Percentiles rank a stretch among this genome's conserved stretches.
Evolutionary conservation across 2,329 filamentous ascomycete species (phyloP).

Genomic region (Myriosclerotinia scirpicola): DNA sequence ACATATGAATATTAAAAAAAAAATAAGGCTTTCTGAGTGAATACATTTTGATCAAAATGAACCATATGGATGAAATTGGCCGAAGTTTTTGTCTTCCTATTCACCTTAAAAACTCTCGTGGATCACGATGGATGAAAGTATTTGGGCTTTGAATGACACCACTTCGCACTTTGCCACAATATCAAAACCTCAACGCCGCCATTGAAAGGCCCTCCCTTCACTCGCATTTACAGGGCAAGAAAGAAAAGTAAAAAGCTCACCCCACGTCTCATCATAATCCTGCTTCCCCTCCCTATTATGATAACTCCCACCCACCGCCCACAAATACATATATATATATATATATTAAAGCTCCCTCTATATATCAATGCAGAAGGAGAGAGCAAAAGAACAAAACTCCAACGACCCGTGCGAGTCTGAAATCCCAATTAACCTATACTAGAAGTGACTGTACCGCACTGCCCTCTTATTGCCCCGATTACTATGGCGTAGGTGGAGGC

Average conservation of each 20-base stretch:
- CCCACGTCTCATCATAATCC: constrained; percentile 60
- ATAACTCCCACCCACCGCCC: constrained; percentile 59
- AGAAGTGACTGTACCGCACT: not conserved
- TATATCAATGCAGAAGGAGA: too few species aligned
- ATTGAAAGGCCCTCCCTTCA: too few species aligned
- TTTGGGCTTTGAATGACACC: not conserved
- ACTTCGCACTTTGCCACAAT: not conserved
- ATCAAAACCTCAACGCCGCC: not conserved
- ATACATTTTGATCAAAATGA: too few species aligned
- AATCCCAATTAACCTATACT: not conserved
- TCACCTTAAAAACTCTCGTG: too few species aligned
- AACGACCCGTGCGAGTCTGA: not conserved
- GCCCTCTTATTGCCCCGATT: not conserved
- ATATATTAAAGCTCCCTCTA: too few species aligned
- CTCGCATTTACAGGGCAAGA: not conserved
- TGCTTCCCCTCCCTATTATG: constrained; percentile 54
- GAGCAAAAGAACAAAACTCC: too few species aligned
- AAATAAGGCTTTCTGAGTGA: too few species aligned
- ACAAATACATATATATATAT: too few species aligned
- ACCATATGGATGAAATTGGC: too few species aligned
- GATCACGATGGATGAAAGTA: not conserved
- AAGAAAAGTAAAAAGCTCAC: constrained; percentile 43
- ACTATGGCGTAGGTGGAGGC: not conserved
- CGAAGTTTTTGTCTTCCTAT: too few species aligned
- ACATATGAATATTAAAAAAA: too few species aligned